Percentiles rank a stretch among this genome's conserved stretches.
These are phyloP conservation scores for Globisporangium uncinulatum DNA, from an alignment of 352 stramenopile genomes.

Conservation along the genomic window DNA sequence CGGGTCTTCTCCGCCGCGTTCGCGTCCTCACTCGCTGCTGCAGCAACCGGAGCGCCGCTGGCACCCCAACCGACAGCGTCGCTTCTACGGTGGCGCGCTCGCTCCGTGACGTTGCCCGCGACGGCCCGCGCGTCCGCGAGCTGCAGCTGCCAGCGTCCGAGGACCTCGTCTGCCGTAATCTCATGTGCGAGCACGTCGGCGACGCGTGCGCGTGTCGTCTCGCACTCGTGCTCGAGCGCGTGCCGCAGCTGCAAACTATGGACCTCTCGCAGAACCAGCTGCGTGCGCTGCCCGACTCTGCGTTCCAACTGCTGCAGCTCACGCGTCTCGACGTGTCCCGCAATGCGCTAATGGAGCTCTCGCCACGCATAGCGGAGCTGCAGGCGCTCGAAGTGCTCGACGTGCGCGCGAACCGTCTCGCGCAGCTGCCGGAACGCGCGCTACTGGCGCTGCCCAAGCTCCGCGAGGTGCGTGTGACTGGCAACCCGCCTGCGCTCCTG, in stretches of 20 bases:
- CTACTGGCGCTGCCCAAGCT: conserved; percentile 35
- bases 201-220: conserved; percentile 82
- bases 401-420: conserved; percentile 47
- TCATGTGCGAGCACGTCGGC: conserved; percentile 90
- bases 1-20: too few species aligned
- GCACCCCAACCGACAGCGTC: neutral
- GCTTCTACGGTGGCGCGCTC: conserved; percentile 11
- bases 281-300: conserved; percentile 59
- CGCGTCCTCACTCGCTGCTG: neutral
- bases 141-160: conserved; percentile 69
- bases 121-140: conserved; percentile 33
- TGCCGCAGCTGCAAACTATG: conserved; percentile 55
- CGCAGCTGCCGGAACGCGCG: conserved; percentile 29
- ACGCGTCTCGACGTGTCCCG: conserved; percentile 50
- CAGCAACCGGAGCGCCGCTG: neutral
- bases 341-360: conserved; percentile 57
- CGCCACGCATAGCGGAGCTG: conserved; percentile 37
- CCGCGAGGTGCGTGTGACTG: conserved; percentile 28
- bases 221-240: conserved; percentile 67
- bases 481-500: conserved; percentile 35
- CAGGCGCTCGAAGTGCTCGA: conserved; percentile 56
- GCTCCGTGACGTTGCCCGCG: conserved; percentile 64
- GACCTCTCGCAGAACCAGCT: conserved; percentile 79
- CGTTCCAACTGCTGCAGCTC: conserved; percentile 67
- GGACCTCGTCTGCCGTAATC: conserved; percentile 88